These are phyloP conservation scores for Naematelia aurantialba DNA, from an alignment of 768 basidiomycete genomes.

Conservation along the genomic window DNA sequence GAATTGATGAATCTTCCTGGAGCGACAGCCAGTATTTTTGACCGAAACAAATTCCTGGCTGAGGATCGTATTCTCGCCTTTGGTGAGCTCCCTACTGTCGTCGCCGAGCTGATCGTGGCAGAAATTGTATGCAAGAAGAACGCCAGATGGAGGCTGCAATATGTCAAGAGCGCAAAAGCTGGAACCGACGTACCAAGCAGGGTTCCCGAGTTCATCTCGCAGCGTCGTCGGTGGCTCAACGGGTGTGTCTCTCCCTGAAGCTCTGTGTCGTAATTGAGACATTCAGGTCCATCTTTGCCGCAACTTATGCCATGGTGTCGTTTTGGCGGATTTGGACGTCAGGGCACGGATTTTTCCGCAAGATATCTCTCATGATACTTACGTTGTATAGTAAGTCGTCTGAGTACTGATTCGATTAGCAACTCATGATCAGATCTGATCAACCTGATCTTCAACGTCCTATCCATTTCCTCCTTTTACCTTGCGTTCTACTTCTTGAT, in stretches of 20 bases:
- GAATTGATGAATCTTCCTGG: slow-evolving; percentile 46
- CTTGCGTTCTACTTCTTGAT: slow-evolving; percentile 69
- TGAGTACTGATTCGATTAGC: background rate
- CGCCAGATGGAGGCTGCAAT: slow-evolving; percentile 46
- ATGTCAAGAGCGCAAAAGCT: slow-evolving; percentile 47
- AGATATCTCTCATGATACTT: slow-evolving; percentile 36
- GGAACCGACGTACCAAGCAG: slow-evolving; percentile 46
- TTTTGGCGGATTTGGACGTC: slow-evolving; percentile 46
- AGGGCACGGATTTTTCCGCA: slow-evolving; percentile 47
- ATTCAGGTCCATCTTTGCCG: slow-evolving; percentile 38
- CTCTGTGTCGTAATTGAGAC: background rate
- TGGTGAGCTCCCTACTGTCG: slow-evolving; percentile 14
- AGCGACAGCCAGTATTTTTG: slow-evolving; percentile 45
- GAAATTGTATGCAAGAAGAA: slow-evolving; percentile 45
- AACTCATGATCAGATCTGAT: slow-evolving; percentile 21
- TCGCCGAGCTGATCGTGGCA: slow-evolving; percentile 6
- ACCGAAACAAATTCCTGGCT: slow-evolving; percentile 88
- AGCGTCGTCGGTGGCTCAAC: slow-evolving; percentile 50
- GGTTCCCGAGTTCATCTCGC: slow-evolving; percentile 47
- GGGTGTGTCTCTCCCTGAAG: slow-evolving; percentile 24
- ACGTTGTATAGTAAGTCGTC: slow-evolving; percentile 40
- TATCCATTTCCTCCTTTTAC: slow-evolving; percentile 48
- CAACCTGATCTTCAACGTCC: slow-evolving; percentile 46
- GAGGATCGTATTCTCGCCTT: slow-evolving; percentile 52
- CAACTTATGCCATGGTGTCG: slow-evolving; percentile 40